phyloP scores from a whole-genome alignment of 2,329 filamentous ascomycete genomes.

The Cladosporium phlei region DNA sequence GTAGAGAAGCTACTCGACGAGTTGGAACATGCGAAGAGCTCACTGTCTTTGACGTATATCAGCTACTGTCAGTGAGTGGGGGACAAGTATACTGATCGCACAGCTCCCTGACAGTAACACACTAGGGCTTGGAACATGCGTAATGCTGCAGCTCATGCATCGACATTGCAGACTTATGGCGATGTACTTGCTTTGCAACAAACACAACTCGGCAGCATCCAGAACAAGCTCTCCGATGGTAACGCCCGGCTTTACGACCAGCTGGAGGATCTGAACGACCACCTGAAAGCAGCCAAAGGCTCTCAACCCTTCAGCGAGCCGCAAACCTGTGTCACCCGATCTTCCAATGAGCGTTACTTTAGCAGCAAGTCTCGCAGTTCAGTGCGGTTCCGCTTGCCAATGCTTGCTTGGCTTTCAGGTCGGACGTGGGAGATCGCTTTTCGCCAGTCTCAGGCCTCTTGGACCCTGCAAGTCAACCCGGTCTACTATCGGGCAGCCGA shows the following conservation, averaged over 20 bases:
- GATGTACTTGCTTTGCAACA: background rate
- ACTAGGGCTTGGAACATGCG: background rate
- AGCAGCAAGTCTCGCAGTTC: background rate
- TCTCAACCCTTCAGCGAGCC: too few species aligned
- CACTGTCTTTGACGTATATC: background rate
- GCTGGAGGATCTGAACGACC: too few species aligned
- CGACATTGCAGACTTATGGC: background rate
- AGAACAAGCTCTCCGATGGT: too few species aligned
- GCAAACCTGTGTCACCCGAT: too few species aligned
- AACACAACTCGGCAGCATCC: background rate
- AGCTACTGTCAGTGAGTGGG: conserved; percentile 3
- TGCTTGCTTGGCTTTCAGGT: background rate
- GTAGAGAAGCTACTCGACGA: conserved; percentile 8
- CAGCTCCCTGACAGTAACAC: too few species aligned
- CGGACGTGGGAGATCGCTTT: background rate
- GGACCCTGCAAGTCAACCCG: background rate
- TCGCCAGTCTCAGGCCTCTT: background rate
- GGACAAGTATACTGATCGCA: too few species aligned
- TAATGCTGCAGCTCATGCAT: background rate
- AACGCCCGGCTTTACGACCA: too few species aligned
- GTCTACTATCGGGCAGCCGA: background rate
- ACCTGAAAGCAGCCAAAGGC: too few species aligned
- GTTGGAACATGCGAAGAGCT: conserved; percentile 11
- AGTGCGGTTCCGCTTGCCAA: background rate
- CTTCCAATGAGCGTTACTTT: too few species aligned